A percentile compares a stretch with the other conserved stretches of the same genome.
phyloP scores from a whole-genome alignment of 2,329 filamentous ascomycete species.

The Exserohilum turcica region DNA sequence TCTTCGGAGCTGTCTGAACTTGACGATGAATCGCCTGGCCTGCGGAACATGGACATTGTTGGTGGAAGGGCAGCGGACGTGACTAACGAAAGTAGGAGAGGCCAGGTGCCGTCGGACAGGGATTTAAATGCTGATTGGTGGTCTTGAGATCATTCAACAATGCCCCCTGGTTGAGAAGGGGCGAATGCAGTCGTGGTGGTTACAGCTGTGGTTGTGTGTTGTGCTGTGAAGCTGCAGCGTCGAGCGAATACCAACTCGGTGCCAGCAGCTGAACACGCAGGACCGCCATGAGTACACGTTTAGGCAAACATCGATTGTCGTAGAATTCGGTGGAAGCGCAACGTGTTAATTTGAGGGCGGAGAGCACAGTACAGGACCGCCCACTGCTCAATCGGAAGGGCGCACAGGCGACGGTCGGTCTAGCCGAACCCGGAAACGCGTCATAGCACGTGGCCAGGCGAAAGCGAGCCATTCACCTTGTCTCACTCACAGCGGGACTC shows the following conservation, averaged over 20 bases:
- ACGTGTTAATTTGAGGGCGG: slow-evolving; percentile 32
- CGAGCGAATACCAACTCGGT: slow-evolving; percentile 28
- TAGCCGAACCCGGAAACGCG: slow-evolving; percentile 18
- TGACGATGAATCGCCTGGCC: slow-evolving; percentile 42
- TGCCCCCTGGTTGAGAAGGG: background rate
- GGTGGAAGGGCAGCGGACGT: background rate
- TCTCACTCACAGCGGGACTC: slow-evolving; percentile 9
- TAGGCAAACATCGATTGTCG: slow-evolving; percentile 35
- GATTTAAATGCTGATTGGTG: slow-evolving; percentile 1
- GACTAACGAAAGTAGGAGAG: background rate
- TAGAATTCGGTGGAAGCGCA: slow-evolving; percentile 38
- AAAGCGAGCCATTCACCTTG: slow-evolving; percentile 27
- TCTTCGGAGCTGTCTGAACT: slow-evolving; percentile 32
- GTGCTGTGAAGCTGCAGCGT: slow-evolving; percentile 24
- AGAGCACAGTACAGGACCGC: slow-evolving; percentile 21
- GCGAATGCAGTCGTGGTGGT: slow-evolving; percentile 6
- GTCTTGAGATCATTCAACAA: slow-evolving; percentile 3
- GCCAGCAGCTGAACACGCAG: slow-evolving; percentile 23
- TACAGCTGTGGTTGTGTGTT: slow-evolving; percentile 16
- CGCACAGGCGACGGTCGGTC: slow-evolving; percentile 30
- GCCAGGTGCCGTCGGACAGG: background rate
- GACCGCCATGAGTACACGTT: slow-evolving; percentile 33
- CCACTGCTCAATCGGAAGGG: slow-evolving; percentile 29
- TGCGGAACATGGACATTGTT: slow-evolving; percentile 44
- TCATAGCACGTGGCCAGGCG: slow-evolving; percentile 25